Evolutionary conservation across 2,329 filamentous ascomycete genomes (phyloP).

Genomic region (Colletotrichum costaricense): DNA sequence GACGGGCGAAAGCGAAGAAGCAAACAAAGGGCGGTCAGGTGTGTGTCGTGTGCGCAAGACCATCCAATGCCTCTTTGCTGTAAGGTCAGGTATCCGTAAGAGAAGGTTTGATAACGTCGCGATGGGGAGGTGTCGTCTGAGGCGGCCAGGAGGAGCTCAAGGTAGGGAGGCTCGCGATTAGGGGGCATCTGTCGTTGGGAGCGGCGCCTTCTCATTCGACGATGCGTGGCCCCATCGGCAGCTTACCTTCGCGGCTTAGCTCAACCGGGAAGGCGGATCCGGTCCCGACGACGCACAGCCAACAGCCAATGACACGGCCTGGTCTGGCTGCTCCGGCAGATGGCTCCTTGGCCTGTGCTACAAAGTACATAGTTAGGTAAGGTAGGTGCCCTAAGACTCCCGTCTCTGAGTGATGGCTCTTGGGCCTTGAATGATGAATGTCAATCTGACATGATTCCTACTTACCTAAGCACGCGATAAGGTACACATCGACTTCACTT

Average conservation of each 20-base stretch:
- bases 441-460: neutral
- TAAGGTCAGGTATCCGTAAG: neutral
- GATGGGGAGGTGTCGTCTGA: constrained; percentile 14
- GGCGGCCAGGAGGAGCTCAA: neutral
- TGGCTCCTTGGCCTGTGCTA: neutral
- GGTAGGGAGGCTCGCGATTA: constrained; percentile 21
- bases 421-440: neutral
- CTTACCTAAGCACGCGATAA: neutral
- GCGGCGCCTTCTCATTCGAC: constrained; percentile 16
- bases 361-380: no score
- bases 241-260: constrained; percentile 3
- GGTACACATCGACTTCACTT: no score
- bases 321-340: neutral
- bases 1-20: neutral
- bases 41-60: neutral
- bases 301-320: constrained; percentile 14
- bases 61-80: neutral
- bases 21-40: constrained; percentile 9
- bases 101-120: neutral
- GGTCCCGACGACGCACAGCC: neutral
- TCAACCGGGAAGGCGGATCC: constrained; percentile 25
- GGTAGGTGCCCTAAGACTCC: no score
- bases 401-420: neutral
- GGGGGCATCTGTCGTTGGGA: constrained; percentile 21
- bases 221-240: neutral